phyloP scores from a whole-genome alignment of 2,329 filamentous ascomycete species.

The Trichoderma citrinoviride region DNA sequence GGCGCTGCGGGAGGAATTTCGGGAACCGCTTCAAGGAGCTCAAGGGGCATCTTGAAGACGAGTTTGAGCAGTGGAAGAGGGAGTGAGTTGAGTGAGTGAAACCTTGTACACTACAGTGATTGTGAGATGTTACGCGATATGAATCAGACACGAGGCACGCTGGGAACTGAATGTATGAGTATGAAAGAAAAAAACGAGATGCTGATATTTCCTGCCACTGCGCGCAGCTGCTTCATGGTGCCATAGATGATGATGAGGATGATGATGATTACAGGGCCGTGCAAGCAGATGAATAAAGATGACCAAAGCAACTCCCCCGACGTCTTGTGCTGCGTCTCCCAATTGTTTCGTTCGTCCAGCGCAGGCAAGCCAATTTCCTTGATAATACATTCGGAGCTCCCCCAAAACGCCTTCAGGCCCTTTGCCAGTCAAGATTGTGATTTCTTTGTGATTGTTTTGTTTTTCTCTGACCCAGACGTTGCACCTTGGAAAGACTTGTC shows the following conservation, averaged over 20 bases:
- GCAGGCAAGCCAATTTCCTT: background rate
- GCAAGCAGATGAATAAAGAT: background rate
- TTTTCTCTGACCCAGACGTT: background rate
- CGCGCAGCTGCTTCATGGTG: background rate
- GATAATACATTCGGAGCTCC: conserved; percentile 4
- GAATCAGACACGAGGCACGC: background rate
- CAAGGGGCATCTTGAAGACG: conserved; percentile 71
- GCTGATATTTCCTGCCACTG: background rate
- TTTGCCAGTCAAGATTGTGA: background rate
- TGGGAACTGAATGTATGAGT: no score
- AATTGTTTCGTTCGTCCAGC: background rate
- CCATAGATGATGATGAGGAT: background rate
- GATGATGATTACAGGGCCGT: background rate
- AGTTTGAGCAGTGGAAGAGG: conserved; percentile 73
- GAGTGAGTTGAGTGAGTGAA: conserved; percentile 41
- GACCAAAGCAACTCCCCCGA: background rate
- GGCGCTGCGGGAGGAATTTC: conserved; percentile 77
- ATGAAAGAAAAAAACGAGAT: background rate
- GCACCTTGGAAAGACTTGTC: background rate
- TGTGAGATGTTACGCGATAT: background rate
- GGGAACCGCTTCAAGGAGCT: conserved; percentile 69
- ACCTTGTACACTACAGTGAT: background rate
- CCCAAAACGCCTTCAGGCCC: background rate
- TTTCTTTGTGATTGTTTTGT: background rate
- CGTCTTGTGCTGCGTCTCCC: background rate